Conservation (phyloP, 441 rosid genomes). For the Metrosideros polymorpha region DNA sequence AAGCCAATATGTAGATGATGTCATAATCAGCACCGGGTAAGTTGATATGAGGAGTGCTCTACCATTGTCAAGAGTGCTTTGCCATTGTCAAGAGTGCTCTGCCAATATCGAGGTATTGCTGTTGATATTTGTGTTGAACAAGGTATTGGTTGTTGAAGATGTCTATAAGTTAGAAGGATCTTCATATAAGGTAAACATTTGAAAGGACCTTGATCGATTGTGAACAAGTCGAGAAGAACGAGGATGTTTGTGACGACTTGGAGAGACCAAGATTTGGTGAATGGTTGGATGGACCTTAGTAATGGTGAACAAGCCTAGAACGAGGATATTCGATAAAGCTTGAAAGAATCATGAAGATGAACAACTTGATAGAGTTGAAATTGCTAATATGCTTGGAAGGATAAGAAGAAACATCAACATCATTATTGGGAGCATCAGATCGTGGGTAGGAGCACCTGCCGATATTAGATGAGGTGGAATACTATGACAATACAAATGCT, state of each 20-base stretch:
- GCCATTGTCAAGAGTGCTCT: too few relatives aligned
- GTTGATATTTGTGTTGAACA: background rate
- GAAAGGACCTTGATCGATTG: background rate
- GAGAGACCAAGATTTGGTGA: background rate
- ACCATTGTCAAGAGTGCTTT: background rate
- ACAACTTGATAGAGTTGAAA: too few relatives aligned
- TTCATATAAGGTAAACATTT: background rate
- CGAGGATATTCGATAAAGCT: too few relatives aligned
- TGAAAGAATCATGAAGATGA: too few relatives aligned
- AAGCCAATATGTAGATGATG: background rate
- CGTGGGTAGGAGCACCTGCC: background rate
- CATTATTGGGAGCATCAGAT: accelerated
- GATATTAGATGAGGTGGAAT: background rate
- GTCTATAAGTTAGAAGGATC: background rate
- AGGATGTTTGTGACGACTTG: accelerated
- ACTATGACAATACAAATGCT: background rate
- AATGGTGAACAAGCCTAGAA: background rate
- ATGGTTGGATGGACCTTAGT: background rate
- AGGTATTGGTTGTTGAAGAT: background rate
- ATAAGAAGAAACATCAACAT: background rate
- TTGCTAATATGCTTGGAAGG: too few relatives aligned
- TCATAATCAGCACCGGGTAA: accelerated
- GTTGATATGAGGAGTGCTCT: background rate
- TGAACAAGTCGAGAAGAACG: accelerated
- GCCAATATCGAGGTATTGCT: background rate